These are phyloP conservation scores for Eutypella sp. DNA, from an alignment of 2,329 filamentous ascomycete genomes.

Conservation along the genomic window DNA sequence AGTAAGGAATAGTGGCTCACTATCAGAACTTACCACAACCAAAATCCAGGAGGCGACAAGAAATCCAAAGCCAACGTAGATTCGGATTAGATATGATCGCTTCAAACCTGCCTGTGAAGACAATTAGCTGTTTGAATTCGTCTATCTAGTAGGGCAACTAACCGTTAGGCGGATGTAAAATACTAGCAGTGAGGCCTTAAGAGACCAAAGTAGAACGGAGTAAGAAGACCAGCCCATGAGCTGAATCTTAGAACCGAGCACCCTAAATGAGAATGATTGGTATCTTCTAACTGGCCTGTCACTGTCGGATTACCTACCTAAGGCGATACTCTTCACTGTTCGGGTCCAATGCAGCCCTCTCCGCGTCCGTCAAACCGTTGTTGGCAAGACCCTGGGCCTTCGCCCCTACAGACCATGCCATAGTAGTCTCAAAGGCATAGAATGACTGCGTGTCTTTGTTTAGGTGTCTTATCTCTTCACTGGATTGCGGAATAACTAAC, in stretches of 20 bases:
- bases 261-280: slow-evolving; percentile 19
- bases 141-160: slow-evolving; percentile 4
- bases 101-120: slow-evolving; percentile 30
- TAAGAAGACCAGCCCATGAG: slow-evolving; percentile 51
- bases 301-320: slow-evolving; percentile 11
- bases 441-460: slow-evolving; percentile 34
- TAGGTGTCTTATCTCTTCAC: neutral
- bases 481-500: slow-evolving; percentile 18
- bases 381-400: slow-evolving; percentile 46
- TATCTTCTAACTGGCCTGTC: too few relatives aligned
- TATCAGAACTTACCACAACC: slow-evolving; percentile 28
- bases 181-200: slow-evolving; percentile 49
- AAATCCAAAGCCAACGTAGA: slow-evolving; percentile 41
- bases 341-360: slow-evolving; percentile 37
- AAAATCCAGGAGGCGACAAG: slow-evolving; percentile 41
- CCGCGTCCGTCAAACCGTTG: slow-evolving; percentile 47
- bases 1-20: neutral
- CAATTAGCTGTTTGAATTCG: slow-evolving; percentile 2
- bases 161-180: slow-evolving; percentile 49
- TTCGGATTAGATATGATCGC: slow-evolving; percentile 36
- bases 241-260: slow-evolving; percentile 48
- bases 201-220: slow-evolving; percentile 43
- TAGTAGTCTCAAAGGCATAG: slow-evolving; percentile 43
- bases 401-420: slow-evolving; percentile 44
- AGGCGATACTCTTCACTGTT: slow-evolving; percentile 38